Conservation (phyloP, 2,329 filamentous ascomycete species). For the Cercospora beticola region DNA sequence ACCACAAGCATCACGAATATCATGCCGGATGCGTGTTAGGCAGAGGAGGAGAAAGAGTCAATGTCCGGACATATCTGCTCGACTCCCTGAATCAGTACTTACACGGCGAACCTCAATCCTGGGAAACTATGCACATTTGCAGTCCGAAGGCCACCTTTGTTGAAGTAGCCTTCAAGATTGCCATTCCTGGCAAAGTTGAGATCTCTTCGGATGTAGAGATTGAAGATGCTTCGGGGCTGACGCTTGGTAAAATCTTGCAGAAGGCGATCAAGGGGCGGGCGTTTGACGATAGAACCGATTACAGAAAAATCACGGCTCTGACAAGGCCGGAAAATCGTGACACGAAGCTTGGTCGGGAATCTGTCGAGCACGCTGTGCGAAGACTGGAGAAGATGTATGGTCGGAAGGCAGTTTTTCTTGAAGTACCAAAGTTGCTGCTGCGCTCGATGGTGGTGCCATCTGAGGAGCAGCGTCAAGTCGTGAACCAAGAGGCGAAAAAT, state of each 20-base stretch:
- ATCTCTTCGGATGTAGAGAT: background rate
- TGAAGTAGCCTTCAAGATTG: background rate
- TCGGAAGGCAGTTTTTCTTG: background rate
- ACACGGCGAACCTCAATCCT: background rate
- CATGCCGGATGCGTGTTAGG: background rate
- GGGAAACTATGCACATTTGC: background rate
- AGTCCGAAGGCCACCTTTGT: background rate
- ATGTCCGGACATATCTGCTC: background rate
- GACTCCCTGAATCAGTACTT: background rate
- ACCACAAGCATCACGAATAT: background rate
- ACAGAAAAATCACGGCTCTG: background rate
- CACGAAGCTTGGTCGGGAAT: background rate
- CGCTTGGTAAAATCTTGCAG: background rate
- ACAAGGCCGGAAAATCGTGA: background rate
- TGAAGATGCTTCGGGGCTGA: background rate
- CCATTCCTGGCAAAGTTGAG: background rate
- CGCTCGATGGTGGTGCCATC: background rate
- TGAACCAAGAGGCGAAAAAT: background rate
- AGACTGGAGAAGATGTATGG: background rate
- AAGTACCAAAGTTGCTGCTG: background rate
- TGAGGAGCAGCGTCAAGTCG: background rate
- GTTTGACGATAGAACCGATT: background rate
- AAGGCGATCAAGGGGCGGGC: background rate
- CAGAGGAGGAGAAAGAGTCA: background rate
- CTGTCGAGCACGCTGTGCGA: background rate